Evolutionary conservation across 2,329 filamentous ascomycete species (phyloP).

Genomic region (Fusarium multiceps): DNA sequence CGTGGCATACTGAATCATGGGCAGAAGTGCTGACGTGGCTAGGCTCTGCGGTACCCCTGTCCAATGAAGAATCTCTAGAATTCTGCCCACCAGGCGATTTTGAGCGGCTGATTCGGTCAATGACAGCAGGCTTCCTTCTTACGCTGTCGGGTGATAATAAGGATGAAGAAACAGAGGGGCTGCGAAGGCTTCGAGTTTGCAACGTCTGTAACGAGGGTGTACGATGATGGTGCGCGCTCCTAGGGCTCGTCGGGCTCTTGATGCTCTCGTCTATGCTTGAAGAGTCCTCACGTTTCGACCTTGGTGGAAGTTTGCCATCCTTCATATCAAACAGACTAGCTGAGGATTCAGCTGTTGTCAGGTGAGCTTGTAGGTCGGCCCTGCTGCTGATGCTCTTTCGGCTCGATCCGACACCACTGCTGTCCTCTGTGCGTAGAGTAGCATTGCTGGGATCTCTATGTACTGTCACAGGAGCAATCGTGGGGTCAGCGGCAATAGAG

Average conservation of each 20-base stretch:
- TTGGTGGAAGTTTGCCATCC: constrained; percentile 51
- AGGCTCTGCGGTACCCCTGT: constrained; percentile 66
- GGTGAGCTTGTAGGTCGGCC: constrained; percentile 54
- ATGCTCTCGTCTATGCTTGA: constrained; percentile 59
- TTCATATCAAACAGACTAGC: constrained; percentile 54
- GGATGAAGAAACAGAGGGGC: constrained; percentile 51
- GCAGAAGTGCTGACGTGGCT: constrained; percentile 69
- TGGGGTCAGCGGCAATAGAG: constrained; percentile 55
- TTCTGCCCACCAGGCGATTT: constrained; percentile 56
- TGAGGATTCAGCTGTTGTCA: constrained; percentile 51
- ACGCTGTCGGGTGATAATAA: constrained; percentile 54
- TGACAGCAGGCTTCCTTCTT: constrained; percentile 61
- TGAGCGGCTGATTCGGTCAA: constrained; percentile 65
- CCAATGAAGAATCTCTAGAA: constrained; percentile 70
- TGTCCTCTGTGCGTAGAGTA: constrained; percentile 57
- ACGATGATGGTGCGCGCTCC: constrained; percentile 50
- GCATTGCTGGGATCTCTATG: constrained; percentile 61
- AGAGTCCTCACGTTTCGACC: constrained; percentile 56
- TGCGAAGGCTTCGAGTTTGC: constrained; percentile 52
- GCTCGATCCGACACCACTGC: constrained; percentile 50
- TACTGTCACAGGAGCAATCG: constrained; percentile 62
- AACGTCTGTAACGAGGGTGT: constrained; percentile 52
- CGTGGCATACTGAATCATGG: constrained; percentile 68
- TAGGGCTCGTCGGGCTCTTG: constrained; percentile 60
- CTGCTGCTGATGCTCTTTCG: constrained; percentile 58